Evolutionary conservation across 208 protist genomes (phyloP), one percentile per base, ranked within the genome.

Genomic region (Leishmania turanica): DNA sequence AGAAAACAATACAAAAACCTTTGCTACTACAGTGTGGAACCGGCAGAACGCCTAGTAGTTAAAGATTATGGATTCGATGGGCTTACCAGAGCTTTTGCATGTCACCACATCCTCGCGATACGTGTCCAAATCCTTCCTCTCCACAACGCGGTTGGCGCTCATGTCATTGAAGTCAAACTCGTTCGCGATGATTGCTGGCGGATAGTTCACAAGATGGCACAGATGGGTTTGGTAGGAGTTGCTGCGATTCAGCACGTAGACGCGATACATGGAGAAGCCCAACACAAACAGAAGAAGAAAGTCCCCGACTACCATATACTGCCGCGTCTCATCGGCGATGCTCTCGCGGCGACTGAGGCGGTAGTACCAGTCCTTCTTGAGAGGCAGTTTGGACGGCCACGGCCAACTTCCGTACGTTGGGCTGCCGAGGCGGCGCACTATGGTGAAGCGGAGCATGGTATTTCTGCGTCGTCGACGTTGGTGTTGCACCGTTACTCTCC

Each of bases 181-280:
- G 83, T 97, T 96, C 1, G 95, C 95, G 65, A 97, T 91, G 76
- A 97, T 95, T 13, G 95, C 95, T 8, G 95, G 95, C 1, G 95
- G 95, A 64, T 86, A 78, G 75, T 91, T 91, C 69, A 84, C 95
- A 19, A 96, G 81, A 68, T 90, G 82, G 79, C 87, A 91, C 47
- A 93, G 78, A 54, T 94, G 95, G 17, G 95, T 96, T 74, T 96
- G 93, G 75, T 97, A 96, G 1, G 82, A 87, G 58, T 94, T 90
- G 72, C 79, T 90, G 49, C 86, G 86, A 56, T 87, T 86, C 62
- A 96, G 78, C 47, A 89, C 79, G 80, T 89, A 95, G n/a, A 95
- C 76, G 49, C 95, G 89, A 74, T 95, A 96, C 9, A 85, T 84
- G 19, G 92, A 87, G 64, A 92, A 95, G 24, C 72, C 73, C 40